Conservation (phyloP, 140 eudicot genomes). For the Senecio squalidus region DNA sequence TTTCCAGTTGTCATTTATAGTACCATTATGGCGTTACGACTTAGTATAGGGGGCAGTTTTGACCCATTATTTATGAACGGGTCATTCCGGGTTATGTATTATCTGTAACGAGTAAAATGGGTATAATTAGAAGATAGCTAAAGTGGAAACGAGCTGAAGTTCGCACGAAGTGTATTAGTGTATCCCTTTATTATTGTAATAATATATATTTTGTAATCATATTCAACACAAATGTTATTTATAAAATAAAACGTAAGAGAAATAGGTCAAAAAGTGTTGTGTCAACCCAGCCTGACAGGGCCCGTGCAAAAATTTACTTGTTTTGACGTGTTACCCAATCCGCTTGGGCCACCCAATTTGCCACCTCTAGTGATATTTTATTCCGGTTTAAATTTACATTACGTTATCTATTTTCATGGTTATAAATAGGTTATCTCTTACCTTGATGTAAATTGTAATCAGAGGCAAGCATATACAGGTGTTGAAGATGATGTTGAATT, state of each 20-base stretch:
- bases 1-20: slow-evolving; percentile 2
- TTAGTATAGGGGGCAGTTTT: neutral
- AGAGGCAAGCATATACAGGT: slow-evolving; percentile 35
- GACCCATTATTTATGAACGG: neutral
- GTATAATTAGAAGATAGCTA: neutral
- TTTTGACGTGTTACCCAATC: neutral
- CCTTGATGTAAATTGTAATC: slow-evolving; percentile 13
- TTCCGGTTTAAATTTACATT: neutral
- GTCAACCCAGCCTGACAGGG: neutral
- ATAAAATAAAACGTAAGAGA: neutral
- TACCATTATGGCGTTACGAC: neutral
- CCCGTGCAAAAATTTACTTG: neutral
- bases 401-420: slow-evolving; percentile 12
- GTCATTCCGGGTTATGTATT: neutral
- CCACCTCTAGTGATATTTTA: neutral
- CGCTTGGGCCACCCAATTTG: neutral
- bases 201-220: neutral
- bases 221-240: neutral
- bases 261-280: neutral
- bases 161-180: neutral
- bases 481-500: slow-evolving; percentile 66
- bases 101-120: neutral
- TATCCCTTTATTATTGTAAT: neutral
- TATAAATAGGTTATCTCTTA: neutral
- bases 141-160: neutral